Evolutionary conservation across 2,329 filamentous ascomycete genomes (phyloP).

Genomic region (Bipolaris bicolor): DNA sequence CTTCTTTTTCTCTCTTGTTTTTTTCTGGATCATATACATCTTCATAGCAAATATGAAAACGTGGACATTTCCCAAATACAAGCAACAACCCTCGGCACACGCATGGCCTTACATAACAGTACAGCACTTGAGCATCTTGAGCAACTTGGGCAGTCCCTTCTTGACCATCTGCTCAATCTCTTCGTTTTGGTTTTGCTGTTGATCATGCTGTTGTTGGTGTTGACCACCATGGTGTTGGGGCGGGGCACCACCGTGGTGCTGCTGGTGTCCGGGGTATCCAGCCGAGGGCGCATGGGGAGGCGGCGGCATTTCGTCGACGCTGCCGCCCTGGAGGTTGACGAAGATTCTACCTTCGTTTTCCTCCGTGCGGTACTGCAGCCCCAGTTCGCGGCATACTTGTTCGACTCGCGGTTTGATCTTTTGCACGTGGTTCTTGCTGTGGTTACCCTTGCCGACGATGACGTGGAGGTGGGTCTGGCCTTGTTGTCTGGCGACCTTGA

Average conservation of each 20-base stretch:
- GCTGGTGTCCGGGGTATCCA: conserved; percentile 50
- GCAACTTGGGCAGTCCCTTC: conserved; percentile 64
- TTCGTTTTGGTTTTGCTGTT: conserved; percentile 55
- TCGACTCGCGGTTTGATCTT: conserved; percentile 97
- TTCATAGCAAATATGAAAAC: too few relatives aligned
- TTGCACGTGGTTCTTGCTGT: conserved; percentile 80
- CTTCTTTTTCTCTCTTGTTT: too few relatives aligned
- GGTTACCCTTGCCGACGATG: conserved; percentile 95
- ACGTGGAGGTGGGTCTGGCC: conserved; percentile 88
- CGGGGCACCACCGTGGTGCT: conserved; percentile 52
- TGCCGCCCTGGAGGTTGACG: conserved; percentile 79
- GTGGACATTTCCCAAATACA: too few relatives aligned
- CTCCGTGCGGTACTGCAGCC: conserved; percentile 83
- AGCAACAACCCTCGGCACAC: not conserved
- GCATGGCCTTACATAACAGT: conserved; percentile 67
- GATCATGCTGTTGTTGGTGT: conserved; percentile 31
- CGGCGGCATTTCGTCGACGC: conserved; percentile 51
- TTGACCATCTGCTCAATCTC: conserved; percentile 66
- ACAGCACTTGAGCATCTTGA: conserved; percentile 73
- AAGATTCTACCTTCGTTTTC: conserved; percentile 89
- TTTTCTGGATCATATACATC: too few relatives aligned
- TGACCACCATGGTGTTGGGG: conserved; percentile 49
- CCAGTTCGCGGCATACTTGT: conserved; percentile 80
- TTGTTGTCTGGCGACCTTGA: conserved; percentile 73
- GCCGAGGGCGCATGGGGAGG: conserved; percentile 46